Evolutionary conservation across 148 eudicot genomes (phyloP), one percentile per base, ranked within the genome.

Genomic region (Spergularia marina): DNA sequence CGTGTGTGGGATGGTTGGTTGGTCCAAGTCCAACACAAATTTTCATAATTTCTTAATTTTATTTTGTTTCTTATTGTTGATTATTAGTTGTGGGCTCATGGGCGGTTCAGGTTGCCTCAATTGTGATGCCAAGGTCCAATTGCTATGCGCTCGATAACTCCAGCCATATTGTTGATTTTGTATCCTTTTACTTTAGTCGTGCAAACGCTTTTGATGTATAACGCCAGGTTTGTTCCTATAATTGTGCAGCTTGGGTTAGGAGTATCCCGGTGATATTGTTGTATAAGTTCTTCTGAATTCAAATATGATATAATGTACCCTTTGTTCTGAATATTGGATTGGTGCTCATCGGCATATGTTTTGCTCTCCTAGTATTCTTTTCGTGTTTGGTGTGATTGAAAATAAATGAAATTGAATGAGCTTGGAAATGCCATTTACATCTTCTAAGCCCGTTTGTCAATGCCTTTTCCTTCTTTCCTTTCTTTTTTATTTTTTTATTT

Each of bases 131-230:
- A 6, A 83, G 76, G 58, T 90, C 97, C 65, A 83, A 83, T 69
- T 94, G 98, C 83, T 94, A 91, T 62, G 90, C 87, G 69, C 77
- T 94, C 47, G 98, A 94, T 74, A 91, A 91, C 78, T 86, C 98
- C 76, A 90, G 97, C 75, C 87, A 84, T 85, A 75, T 94, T 63
- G 79, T 85, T 68, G 98, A 94, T 90, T 94, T 91, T 82, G 98
- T 94, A 94, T 94, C 98, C 98, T 88, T 66, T 21, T 39, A 56
- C 13, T 79, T 21, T 52, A 53, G 13, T 18, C 25, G 14, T 49
- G 0, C 5, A n/a, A 40, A 67, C 34, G 13, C 40, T 64, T 12
- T 5, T 51, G 8, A 1, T 75, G 62, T 62, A 36, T n/a, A 51
- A 21, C 25, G 4, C 8, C 61, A 9, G 16, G 77, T 25, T 74